Evolutionary conservation across 2,329 filamentous ascomycete species (phyloP), one percentile per base, ranked within the genome.

Genomic region (Aspergillus udagawae): DNA sequence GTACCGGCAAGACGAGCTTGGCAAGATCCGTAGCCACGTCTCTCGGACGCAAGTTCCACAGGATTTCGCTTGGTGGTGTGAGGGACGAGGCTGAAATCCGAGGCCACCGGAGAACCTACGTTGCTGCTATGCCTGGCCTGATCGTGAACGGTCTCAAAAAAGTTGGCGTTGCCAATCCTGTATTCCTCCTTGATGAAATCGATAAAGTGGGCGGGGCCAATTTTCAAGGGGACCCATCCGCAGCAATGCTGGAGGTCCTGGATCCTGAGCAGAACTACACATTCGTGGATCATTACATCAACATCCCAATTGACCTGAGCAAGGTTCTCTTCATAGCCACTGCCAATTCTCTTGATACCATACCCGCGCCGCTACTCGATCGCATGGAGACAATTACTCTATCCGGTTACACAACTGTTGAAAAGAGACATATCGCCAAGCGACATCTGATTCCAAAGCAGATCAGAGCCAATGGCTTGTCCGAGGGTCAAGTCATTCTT

Each of bases 301-400:
- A 92, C 68, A 92, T 97, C 61, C 93, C 94, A 0, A 91, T 97
- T 63, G 94, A 99, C 71, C 82, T 99, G 21, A 96, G 91, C 77
- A 97, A 96, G 76, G 91, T 99, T 23, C 82, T 99, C 10, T 99
- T 99, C 77, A 96, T 99, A 67, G 94, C 94, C 6, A 99, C 94
- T 0, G 94, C 94, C 49, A 99, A 99, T 76, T 91, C 85, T 9
- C 82, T 97, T 25, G 93, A 97, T 68, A 97, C 92, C 0, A 99
- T 99, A 54, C 92, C 94, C 2, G 82, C 92, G n/a, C 92, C 94
- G 20, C 80, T 99, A 2, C 82, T 99, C 12, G 94, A 99, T 75
- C 89, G 94, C 58, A 97, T 99, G 93, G 94, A 99, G 77, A 96
- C 88, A 6, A 96, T 99, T 54, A 85, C 90, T 63, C 84, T 99